Evolutionary conservation across 257 asterid genomes (phyloP).

Genomic region (Osmanthus fragrans): DNA sequence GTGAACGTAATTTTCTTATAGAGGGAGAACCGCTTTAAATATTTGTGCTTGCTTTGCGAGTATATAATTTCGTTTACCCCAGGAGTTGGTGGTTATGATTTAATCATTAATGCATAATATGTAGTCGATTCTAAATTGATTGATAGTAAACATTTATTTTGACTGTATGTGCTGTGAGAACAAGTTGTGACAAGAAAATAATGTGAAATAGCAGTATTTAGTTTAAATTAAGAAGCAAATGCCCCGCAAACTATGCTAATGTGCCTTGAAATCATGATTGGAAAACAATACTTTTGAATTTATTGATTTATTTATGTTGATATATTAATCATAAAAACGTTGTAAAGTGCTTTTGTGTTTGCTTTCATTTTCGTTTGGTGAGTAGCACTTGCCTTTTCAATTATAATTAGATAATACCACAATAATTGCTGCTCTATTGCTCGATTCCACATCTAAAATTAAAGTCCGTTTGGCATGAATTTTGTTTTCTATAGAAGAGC

Average conservation of each 20-base stretch:
- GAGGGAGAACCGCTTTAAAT: neutral
- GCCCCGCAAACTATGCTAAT: conserved; percentile 35
- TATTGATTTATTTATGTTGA: conserved; percentile 29
- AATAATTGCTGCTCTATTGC: conserved; percentile 41
- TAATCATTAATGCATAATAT: neutral
- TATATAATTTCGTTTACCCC: neutral
- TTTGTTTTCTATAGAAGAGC: too few relatives aligned
- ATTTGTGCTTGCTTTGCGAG: neutral
- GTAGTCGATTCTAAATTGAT: neutral
- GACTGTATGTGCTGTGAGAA: neutral
- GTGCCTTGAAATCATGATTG: conserved; percentile 54
- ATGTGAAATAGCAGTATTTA: conserved; percentile 17
- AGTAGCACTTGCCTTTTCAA: conserved; percentile 40
- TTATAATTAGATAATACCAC: conserved; percentile 31
- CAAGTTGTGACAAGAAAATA: conserved; percentile 28
- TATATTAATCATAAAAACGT: conserved; percentile 38
- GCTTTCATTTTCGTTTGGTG: conserved; percentile 63
- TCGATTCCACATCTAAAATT: conserved; percentile 25
- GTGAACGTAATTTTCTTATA: neutral
- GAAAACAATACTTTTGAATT: conserved; percentile 46
- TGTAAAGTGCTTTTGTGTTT: conserved; percentile 57
- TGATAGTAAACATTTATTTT: neutral
- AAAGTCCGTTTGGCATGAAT: too few relatives aligned
- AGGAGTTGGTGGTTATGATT: neutral
- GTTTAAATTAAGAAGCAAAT: neutral